Base-by-base conservation (phyloP, 208 protist genomes). In the Trypanosoma scelopori region DNA sequence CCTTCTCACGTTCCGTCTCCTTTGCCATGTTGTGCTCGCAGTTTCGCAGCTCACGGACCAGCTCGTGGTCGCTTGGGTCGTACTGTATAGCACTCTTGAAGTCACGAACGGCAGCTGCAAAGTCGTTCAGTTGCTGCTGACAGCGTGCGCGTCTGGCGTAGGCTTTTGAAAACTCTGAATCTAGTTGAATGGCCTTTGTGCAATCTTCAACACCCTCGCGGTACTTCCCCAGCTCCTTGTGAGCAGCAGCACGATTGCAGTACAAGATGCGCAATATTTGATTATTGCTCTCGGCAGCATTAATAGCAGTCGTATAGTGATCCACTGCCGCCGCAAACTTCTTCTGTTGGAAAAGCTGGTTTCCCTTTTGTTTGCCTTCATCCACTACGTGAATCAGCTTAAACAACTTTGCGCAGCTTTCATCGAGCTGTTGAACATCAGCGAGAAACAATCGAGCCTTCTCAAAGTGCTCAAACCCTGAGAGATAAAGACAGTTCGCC, bases 161-260 rank as follows among this genome's bases (percentile, higher is more conserved):
- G 20, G 90, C 92, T 71, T 95, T 95, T 58, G 79, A 88, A 71
- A 97, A 97, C 35, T 91, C 78, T 32, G 82, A 65, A 62, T 95
- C 87, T 12, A 94, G 70, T 30, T 70, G 69, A 41, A 97, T 76
- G 35, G 90, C 85, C 68, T 87, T 91, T 60, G 83, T 92, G 71
- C 90, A 95, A 77, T 97, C 92, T 59, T 92, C 88, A 23, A 97
- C 72, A 27, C 84, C 89, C 53, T 94, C 87, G 22, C 88, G 78
- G 73, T 85, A 97, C 69, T 82, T 79, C 56, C 79, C 80, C 16
- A 97, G 69, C 70, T 97, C 86, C 75, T 94, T 95, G 66, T 91
- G 75, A 13, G 92, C 89, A 12, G 92, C 92, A 28, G 92, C 90
- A 45, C 92, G 87, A 69, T 97, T 97, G 78, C 86, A 95, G 78